Conservation (phyloP, 2,329 filamentous ascomycete species). For the Macrophomina phaseolina region DNA sequence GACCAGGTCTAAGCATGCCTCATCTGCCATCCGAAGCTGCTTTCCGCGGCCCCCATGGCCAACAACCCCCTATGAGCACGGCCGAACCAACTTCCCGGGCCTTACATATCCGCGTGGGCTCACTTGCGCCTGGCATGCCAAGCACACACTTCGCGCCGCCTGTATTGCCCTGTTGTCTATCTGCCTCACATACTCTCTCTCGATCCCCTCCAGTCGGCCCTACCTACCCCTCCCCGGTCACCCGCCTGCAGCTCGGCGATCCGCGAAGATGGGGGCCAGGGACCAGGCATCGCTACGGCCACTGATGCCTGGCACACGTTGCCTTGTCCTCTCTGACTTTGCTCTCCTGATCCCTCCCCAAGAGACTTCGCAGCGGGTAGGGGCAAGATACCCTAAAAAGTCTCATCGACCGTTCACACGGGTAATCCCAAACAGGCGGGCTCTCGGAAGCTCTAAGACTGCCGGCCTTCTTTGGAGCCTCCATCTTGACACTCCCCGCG, state of each 20-base stretch:
- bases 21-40: background rate
- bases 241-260: constrained; percentile 8
- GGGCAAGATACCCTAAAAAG: background rate
- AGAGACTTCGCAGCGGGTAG: background rate
- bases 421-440: background rate
- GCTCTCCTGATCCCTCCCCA: background rate
- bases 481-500: background rate
- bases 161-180: background rate
- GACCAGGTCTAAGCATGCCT: constrained; percentile 11
- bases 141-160: constrained; percentile 4
- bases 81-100: constrained; percentile 20
- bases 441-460: background rate
- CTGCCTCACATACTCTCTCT: background rate
- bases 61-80: constrained; percentile 2
- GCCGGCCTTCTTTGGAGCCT: background rate
- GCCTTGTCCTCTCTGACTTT: background rate
- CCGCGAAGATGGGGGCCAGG: constrained; percentile 16
- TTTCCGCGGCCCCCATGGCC: constrained; percentile 1
- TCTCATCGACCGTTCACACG: background rate
- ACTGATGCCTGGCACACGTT: background rate
- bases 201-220: constrained; percentile 1
- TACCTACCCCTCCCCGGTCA: background rate
- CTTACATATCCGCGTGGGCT: constrained; percentile 25
- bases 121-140: constrained; percentile 12
- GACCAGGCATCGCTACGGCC: background rate